Percentiles rank a stretch among this genome's conserved stretches.
Evolutionary conservation across 768 basidiomycete genomes (phyloP).

Genomic region (Tephrocybe sp.): DNA sequence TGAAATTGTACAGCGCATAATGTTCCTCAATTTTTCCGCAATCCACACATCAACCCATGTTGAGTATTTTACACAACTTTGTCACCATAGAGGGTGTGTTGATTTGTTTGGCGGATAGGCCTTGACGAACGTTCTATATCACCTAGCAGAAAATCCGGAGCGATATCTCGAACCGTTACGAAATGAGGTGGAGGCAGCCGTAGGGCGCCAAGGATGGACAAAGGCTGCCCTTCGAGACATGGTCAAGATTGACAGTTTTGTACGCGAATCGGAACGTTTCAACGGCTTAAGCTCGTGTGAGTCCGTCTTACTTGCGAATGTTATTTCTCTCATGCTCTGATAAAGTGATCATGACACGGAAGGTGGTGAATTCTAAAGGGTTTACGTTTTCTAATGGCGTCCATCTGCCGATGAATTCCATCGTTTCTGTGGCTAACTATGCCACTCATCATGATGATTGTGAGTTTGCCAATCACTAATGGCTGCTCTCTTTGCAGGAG

Average conservation of each 20-base stretch:
- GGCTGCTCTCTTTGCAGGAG: not conserved
- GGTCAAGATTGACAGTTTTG: slow-evolving; percentile 8
- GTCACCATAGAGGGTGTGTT: too few species aligned
- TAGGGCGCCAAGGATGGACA: slow-evolving; percentile 3
- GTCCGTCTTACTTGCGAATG: not conserved
- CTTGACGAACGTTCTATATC: slow-evolving; percentile 2
- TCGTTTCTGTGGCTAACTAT: slow-evolving; percentile 9
- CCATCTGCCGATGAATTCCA: slow-evolving; percentile 1
- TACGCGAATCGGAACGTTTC: slow-evolving; percentile 1
- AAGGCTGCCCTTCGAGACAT: slow-evolving; percentile 4
- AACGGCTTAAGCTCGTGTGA: slow-evolving; percentile 4
- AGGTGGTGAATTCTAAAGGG: slow-evolving; percentile 6
- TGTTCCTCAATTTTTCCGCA: slow-evolving; percentile 1
- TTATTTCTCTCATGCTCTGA: not conserved
- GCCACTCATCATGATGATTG: slow-evolving; percentile 6
- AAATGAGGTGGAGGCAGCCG: not conserved
- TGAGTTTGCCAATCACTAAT: not conserved
- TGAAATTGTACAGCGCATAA: not conserved
- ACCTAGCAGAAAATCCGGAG: slow-evolving; percentile 3
- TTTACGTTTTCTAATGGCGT: slow-evolving; percentile 8
- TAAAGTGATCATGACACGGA: slow-evolving; percentile 9
- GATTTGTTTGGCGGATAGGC: not conserved
- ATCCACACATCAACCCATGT: not conserved
- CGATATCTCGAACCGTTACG: not conserved
- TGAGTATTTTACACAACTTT: too few species aligned